These are phyloP conservation scores for Eucalyptus albens DNA, from an alignment of 345 rosid species.

Conservation along the genomic window DNA sequence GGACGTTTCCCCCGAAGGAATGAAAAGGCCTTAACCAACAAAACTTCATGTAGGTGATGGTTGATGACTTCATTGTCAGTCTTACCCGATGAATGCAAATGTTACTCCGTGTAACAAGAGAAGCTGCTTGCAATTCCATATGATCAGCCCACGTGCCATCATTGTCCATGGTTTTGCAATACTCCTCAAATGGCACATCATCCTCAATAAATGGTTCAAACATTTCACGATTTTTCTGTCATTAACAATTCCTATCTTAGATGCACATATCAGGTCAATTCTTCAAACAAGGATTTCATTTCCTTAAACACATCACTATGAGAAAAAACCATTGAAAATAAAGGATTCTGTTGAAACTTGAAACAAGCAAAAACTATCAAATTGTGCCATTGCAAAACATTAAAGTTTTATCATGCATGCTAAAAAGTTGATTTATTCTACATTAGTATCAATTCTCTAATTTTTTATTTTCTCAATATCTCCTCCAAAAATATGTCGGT, in stretches of 20 bases:
- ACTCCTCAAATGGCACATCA: background rate
- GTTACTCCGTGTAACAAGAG: too few species aligned
- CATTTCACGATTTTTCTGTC: conserved; percentile 8
- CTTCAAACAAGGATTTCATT: background rate
- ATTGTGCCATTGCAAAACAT: background rate
- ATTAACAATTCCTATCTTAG: too few species aligned
- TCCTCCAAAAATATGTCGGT: background rate
- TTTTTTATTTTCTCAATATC: background rate
- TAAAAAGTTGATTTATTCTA: background rate
- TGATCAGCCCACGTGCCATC: too few species aligned
- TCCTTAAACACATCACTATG: background rate
- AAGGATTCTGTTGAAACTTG: background rate
- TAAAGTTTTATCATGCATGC: background rate
- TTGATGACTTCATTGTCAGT: too few species aligned
- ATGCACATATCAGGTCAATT: too few species aligned
- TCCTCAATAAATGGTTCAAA: conserved; percentile 93
- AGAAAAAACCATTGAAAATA: background rate
- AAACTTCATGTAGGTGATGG: too few species aligned
- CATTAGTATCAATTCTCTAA: background rate
- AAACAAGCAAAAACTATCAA: background rate
- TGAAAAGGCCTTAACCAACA: too few species aligned
- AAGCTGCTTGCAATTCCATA: too few species aligned
- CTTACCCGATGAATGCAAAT: too few species aligned
- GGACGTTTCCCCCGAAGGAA: too few species aligned
- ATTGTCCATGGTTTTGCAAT: too few species aligned